Evolutionary conservation across 1,284 basidiomycete genomes (phyloP), one percentile per base, ranked within the genome.

Genomic region (Leccinum pachyderme): DNA sequence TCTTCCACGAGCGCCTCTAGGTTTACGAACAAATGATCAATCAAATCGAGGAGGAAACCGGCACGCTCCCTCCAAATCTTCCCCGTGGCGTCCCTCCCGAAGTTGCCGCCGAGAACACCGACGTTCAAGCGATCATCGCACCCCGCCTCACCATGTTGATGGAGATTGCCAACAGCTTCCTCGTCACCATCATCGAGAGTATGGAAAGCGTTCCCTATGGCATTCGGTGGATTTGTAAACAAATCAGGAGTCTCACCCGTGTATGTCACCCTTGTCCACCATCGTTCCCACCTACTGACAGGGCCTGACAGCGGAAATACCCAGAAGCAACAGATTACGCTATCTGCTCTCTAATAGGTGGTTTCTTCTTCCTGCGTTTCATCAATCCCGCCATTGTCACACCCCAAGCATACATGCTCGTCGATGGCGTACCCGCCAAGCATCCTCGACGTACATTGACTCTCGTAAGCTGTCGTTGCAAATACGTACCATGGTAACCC

Each of bases 351-450:
- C 82, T 99, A 54, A 99, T 99, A 64, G 97, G 97, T 53, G 96
- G 96, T 22, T 99, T 99, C 80, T 99, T 99, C 83, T 99, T 99
- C 82, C 84, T 99, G 57, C 92, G 97, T 12, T 99, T 99, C 76
- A 98, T 99, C 79, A 99, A 99, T 69, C 97, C 97, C 3, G 97
- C 97, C n/a, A 95, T 99, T 61, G 97, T 99, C 55, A 98, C 97
- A 2, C 97, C 97, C 0, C 97, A 99, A 72, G 96, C 97, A 24
- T 99, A 99, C 73, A 98, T 99, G 96, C 85, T 99, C 48, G 95
- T 99, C 39, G 95, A 98, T 68, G 93, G 91, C 47, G 90, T 96
- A 22, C 97, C 97, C 0, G 95, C 97, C 8, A 98, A 98, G 74
- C 94, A 98, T 71, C 95, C 96, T 25, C 82, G 97, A 49, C 84